Evolutionary conservation across 345 rosid genomes (phyloP), one percentile per base, ranked within the genome.

Genomic region (Hibiscus mutabilis): DNA sequence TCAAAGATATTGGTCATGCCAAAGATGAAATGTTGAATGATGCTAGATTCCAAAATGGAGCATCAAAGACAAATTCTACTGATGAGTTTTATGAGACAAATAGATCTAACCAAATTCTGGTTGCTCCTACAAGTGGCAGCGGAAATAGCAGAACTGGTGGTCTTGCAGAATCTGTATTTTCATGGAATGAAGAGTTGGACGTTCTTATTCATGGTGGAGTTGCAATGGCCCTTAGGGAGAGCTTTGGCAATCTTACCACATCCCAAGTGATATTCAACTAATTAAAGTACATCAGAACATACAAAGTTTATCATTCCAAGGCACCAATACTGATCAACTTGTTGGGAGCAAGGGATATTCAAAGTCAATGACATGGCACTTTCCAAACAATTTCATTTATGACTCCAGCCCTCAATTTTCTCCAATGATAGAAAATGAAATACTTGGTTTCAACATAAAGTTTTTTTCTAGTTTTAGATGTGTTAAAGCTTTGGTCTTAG

Each of bases 281-380:
- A 78, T 60, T 29, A 82, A 83, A 75, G 74, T 84, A 9, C 60
- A 16, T 65, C n/a, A n/a, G n/a, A n/a, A n/a, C n/a, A 16, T 65
- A 22, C 15, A 16, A 31, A 76, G 78, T 78, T 71, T 74, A 67
- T 77, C 80, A 37, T 85, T 82, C 31, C 80, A 75, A 55, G 79
- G 76, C 15, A 75, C 71, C 71, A 81, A 78, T 59, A 60, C 19
- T 75, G 79, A 81, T 60, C 83, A 71, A 59, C 71, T 51, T 75
- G 67, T 56, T 7, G 55, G 79, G 53, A 70, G 80, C 76, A 87
- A 81, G 83, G 97, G 96, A 5, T 89, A 92, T 74, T 88, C 90
- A 13, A 86, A 96, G 81, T 90, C 98, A 21, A 82, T 90, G 29
- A 66, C 80, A 15, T 94, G 97, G 97, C 83, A 86, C 21, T 81